Percentiles rank a stretch among this genome's conserved stretches.
Evolutionary conservation across 306 rosid genomes (phyloP).

Genomic region (Rosa multiflora): DNA sequence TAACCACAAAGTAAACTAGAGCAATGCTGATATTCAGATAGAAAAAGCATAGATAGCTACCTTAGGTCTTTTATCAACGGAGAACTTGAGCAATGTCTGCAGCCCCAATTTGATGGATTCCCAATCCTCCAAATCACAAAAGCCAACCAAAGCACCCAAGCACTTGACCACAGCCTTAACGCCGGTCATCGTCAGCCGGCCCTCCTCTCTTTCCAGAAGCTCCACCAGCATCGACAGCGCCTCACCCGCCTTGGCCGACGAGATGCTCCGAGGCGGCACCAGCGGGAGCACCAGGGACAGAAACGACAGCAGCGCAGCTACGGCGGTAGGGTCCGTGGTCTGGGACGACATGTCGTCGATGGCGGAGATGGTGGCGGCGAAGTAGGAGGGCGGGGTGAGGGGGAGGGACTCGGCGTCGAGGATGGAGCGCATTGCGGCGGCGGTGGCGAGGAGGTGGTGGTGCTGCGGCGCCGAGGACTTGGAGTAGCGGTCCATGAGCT

Average conservation of each 20-base stretch:
- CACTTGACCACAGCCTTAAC: slow-evolving; percentile 76
- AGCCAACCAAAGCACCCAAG: slow-evolving; percentile 69
- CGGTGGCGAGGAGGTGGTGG: slow-evolving; percentile 84
- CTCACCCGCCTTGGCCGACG: slow-evolving; percentile 44
- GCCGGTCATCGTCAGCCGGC: slow-evolving; percentile 42
- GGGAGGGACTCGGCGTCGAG: slow-evolving; percentile 71
- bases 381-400: slow-evolving; percentile 63
- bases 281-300: slow-evolving; percentile 62
- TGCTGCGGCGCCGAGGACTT: slow-evolving; percentile 84
- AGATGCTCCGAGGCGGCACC: slow-evolving; percentile 40
- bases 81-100: slow-evolving; percentile 60
- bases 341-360: slow-evolving; percentile 37
- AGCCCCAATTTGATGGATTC: slow-evolving; percentile 61
- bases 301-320: slow-evolving; percentile 66
- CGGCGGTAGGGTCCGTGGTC: slow-evolving; percentile 45
- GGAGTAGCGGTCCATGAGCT: slow-evolving; percentile 88
- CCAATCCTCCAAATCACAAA: slow-evolving; percentile 87
- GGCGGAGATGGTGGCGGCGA: slow-evolving; percentile 65
- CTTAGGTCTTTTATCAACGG: slow-evolving; percentile 88
- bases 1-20: background rate
- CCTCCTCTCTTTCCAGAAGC: slow-evolving; percentile 46
- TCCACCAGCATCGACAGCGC: slow-evolving; percentile 45
- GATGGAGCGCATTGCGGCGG: slow-evolving; percentile 71
- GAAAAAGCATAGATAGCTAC: slow-evolving; percentile 22
- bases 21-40: background rate